Conservation (phyloP, 192 early-diverging fungal species). For the Backusella tarrabulga region DNA sequence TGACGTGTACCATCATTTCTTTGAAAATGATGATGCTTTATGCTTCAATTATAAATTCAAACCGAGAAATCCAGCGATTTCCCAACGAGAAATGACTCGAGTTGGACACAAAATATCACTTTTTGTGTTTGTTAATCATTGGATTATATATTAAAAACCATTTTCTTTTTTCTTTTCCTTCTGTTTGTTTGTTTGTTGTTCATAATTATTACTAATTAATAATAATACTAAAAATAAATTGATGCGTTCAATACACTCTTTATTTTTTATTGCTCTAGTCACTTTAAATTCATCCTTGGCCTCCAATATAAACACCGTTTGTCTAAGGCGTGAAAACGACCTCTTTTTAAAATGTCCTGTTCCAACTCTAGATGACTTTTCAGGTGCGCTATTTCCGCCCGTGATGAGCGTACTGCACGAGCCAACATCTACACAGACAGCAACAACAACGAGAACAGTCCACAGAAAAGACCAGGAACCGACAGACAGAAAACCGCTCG, state of each 20-base stretch:
- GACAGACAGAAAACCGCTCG: neutral
- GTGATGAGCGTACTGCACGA: neutral
- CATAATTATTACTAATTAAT: neutral
- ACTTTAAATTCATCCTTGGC: neutral
- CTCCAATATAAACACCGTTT: neutral
- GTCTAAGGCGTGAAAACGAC: neutral
- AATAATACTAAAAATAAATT: neutral
- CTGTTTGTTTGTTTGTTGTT: neutral
- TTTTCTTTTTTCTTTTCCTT: neutral
- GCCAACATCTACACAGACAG: neutral
- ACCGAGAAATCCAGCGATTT: neutral
- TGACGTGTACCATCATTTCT: no score
- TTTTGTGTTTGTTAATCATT: constrained; percentile 1
- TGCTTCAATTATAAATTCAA: no score
- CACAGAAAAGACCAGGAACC: neutral
- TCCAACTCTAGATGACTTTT: neutral
- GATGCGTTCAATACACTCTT: constrained; percentile 6
- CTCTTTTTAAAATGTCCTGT: constrained; percentile 2
- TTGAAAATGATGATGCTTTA: no score
- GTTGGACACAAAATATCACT: neutral
- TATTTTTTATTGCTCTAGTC: constrained; percentile 1
- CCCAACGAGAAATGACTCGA: neutral
- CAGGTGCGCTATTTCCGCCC: neutral
- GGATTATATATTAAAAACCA: neutral
- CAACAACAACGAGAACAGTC: neutral